Evolutionary conservation across 805 yeast species (phyloP).

Genomic region (Cyberlindnera nakhonratchasimensis): DNA sequence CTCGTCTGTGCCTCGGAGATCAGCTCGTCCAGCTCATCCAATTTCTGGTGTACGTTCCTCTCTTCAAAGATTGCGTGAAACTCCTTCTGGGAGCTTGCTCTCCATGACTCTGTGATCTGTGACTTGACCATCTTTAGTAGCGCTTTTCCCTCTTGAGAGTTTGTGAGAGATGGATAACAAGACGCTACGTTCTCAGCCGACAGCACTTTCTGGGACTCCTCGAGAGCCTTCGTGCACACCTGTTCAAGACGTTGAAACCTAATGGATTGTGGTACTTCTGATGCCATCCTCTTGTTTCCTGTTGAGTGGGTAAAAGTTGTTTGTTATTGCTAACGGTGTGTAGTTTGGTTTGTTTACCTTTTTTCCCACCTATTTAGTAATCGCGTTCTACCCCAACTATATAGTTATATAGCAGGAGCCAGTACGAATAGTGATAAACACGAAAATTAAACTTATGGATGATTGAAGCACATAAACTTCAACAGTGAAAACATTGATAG

Average conservation of each 20-base stretch:
- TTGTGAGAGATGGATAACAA: conserved; percentile 50
- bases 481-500: no score
- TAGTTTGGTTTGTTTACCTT: conserved; percentile 4
- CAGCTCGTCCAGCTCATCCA: conserved; percentile 44
- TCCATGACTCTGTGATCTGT: conserved; percentile 48
- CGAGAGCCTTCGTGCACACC: conserved; percentile 49
- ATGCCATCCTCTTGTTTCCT: conserved; percentile 2
- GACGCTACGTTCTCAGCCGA: conserved; percentile 43
- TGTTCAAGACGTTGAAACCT: conserved; percentile 45
- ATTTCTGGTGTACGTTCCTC: conserved; percentile 36
- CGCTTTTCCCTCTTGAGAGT: conserved; percentile 37
- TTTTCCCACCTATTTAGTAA: not conserved
- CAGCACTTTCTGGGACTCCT: conserved; percentile 47
- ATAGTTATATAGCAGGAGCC: no score
- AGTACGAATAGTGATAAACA: no score
- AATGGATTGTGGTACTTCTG: conserved; percentile 7
- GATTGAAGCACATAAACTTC: no score
- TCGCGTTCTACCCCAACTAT: not conserved
- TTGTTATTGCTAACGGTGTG: conserved; percentile 13
- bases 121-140: conserved; percentile 42
- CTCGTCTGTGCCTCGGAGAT: conserved; percentile 34
- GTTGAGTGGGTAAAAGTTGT: not conserved
- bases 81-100: conserved; percentile 39
- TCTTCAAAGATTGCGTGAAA: conserved; percentile 50
- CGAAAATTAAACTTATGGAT: no score